Evolutionary conservation across 192 early-diverging fungal genomes (phyloP).

Genomic region (Coemansia sp.): DNA sequence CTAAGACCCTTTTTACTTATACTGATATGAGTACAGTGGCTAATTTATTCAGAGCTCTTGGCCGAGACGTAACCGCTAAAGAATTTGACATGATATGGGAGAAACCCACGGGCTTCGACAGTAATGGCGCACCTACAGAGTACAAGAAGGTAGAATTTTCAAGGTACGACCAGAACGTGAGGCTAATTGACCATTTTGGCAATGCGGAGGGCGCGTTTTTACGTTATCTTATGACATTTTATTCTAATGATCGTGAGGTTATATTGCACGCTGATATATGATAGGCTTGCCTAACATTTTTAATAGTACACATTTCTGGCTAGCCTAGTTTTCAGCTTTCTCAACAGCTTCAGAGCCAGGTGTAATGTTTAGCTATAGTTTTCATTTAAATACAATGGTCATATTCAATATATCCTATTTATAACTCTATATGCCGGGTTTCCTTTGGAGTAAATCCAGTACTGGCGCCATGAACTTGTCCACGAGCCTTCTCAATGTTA

Average conservation of each 20-base stretch:
- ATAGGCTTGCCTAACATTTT: too few relatives aligned
- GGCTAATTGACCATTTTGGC: not conserved
- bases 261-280: too few relatives aligned
- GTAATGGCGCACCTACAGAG: not conserved
- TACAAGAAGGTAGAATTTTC: not conserved
- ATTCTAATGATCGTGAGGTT: too few relatives aligned
- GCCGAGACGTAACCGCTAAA: not conserved
- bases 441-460: constrained; percentile 52
- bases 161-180: not conserved
- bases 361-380: not conserved
- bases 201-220: not conserved
- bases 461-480: not conserved
- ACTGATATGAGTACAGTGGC: not conserved
- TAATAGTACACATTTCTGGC: not conserved
- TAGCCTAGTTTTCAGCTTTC: not conserved
- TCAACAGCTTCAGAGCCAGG: not conserved
- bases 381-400: not conserved
- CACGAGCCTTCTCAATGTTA: constrained; percentile 7
- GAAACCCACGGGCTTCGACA: not conserved
- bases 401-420: not conserved
- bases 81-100: not conserved
- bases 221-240: too few relatives aligned
- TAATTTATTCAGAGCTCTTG: not conserved
- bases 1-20: not conserved
- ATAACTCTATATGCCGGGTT: constrained; percentile 50